A percentile compares a stretch with the other conserved stretches of the same genome.
Evolutionary conservation across 2,329 filamentous ascomycete species (phyloP).

Genomic region (Aspergillus arachidicola): DNA sequence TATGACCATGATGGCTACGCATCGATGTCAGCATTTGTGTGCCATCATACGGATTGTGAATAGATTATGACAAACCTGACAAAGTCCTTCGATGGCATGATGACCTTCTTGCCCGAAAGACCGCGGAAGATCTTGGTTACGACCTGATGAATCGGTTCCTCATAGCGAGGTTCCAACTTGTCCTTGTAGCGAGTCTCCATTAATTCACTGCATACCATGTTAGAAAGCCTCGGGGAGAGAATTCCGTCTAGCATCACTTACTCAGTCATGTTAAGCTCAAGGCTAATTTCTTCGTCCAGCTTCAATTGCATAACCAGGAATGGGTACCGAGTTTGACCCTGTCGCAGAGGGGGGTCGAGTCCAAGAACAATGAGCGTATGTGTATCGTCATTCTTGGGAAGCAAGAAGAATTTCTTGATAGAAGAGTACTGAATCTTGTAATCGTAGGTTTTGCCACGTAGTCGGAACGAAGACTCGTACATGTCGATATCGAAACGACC

Average conservation of each 20-base stretch:
- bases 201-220: conserved; percentile 57
- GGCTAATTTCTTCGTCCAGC: conserved; percentile 93
- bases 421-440: conserved; percentile 99
- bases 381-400: conserved; percentile 97
- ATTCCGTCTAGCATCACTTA: conserved; percentile 29
- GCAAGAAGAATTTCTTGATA: conserved; percentile 98
- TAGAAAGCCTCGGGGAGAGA: conserved; percentile 15
- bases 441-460: conserved; percentile 98
- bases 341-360: conserved; percentile 88
- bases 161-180: conserved; percentile 85
- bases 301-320: conserved; percentile 99
- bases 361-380: conserved; percentile 95
- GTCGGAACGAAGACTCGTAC: conserved; percentile 95
- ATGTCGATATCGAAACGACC: conserved; percentile 99
- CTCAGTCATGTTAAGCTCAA: conserved; percentile 95
- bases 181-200: conserved; percentile 85
- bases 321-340: conserved; percentile 96
- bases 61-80: conserved; percentile 59
- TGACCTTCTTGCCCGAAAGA: conserved; percentile 91
- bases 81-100: conserved; percentile 92
- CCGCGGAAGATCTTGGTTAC: conserved; percentile 95
- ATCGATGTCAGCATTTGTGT: conserved; percentile 7
- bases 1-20: conserved; percentile 80
- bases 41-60: no score
- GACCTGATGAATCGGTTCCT: conserved; percentile 89